Evolutionary conservation across 2,329 filamentous ascomycete genomes (phyloP).

Genomic region (Knufia fluminis): DNA sequence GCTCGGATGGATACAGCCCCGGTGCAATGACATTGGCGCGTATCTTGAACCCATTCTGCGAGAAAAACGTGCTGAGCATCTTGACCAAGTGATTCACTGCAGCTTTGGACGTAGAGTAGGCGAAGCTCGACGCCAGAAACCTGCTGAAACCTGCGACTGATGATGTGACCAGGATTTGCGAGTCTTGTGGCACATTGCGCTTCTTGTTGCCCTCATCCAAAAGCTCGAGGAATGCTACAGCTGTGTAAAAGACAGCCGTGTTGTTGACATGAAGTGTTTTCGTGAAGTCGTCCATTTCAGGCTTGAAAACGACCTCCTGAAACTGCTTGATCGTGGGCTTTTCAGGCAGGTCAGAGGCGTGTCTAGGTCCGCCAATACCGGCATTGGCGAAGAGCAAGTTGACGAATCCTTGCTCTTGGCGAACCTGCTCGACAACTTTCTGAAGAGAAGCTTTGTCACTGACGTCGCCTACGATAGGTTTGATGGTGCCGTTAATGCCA

Average conservation of each 20-base stretch:
- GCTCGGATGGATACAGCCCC: slow-evolving; percentile 50
- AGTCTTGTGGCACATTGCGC: slow-evolving; percentile 16
- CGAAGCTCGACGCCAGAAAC: slow-evolving; percentile 29
- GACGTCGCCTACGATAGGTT: slow-evolving; percentile 37
- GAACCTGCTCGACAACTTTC: slow-evolving; percentile 30
- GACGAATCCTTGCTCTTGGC: slow-evolving; percentile 23
- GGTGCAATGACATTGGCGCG: slow-evolving; percentile 42
- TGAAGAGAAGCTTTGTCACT: slow-evolving; percentile 25
- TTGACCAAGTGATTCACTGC: slow-evolving; percentile 42
- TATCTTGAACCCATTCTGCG: slow-evolving; percentile 31
- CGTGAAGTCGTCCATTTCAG: slow-evolving; percentile 12
- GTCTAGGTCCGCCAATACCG: slow-evolving; percentile 7
- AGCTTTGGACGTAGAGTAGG: slow-evolving; percentile 40
- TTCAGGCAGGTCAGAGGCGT: slow-evolving; percentile 3
- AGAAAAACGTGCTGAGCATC: slow-evolving; percentile 36
- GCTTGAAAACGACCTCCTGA: slow-evolving; percentile 7
- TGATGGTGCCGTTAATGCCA: slow-evolving; percentile 27
- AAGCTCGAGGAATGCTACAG: slow-evolving; percentile 7
- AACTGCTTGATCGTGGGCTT: not conserved
- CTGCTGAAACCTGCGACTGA: slow-evolving; percentile 34
- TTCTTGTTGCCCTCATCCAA: slow-evolving; percentile 9
- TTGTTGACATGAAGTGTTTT: slow-evolving; percentile 8
- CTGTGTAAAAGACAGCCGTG: slow-evolving; percentile 8
- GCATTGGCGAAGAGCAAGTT: slow-evolving; percentile 11
- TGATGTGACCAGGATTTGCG: slow-evolving; percentile 1